Percentiles rank a stretch among this genome's conserved stretches.
phyloP scores from a whole-genome alignment of 495 filamentous ascomycete species.

The Trichoderma reesei region DNA sequence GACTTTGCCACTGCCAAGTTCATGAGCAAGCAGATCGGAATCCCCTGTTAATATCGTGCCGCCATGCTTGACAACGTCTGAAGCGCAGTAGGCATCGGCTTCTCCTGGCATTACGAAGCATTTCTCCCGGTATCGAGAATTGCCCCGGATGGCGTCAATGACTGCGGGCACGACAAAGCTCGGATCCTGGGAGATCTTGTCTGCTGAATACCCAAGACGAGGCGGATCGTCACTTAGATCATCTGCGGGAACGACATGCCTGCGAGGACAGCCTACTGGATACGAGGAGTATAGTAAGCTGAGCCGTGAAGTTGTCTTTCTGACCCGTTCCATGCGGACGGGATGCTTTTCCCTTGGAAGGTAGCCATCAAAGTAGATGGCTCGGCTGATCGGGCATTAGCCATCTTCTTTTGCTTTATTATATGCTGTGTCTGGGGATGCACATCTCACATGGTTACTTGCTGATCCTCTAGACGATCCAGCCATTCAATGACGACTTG shows the following conservation, averaged over 20 bases:
- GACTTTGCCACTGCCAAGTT: constrained; percentile 52
- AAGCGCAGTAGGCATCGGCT: constrained; percentile 60
- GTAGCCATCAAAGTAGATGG: constrained; percentile 72
- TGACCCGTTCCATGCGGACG: constrained; percentile 22
- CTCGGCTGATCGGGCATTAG: constrained; percentile 28
- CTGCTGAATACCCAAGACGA: constrained; percentile 9
- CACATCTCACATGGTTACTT: constrained; percentile 48
- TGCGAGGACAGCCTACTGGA: constrained; percentile 14
- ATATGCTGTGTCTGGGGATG: neutral
- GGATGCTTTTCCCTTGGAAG: constrained; percentile 40
- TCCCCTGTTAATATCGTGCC: constrained; percentile 55
- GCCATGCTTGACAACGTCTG: constrained; percentile 38
- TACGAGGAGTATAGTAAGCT: constrained; percentile 17
- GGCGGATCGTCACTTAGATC: constrained; percentile 15
- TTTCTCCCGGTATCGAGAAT: constrained; percentile 34
- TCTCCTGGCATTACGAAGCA: constrained; percentile 56
- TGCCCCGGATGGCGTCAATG: constrained; percentile 47
- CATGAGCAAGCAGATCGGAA: constrained; percentile 64
- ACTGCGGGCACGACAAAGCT: constrained; percentile 60
- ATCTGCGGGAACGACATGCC: neutral
- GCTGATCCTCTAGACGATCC: constrained; percentile 36
- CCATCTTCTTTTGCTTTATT: neutral
- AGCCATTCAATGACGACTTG: constrained; percentile 52
- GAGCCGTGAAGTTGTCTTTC: constrained; percentile 17
- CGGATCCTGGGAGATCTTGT: constrained; percentile 37